Evolutionary conservation across 441 rosid genomes (phyloP), one percentile per base, ranked within the genome.

Genomic region (Manihot esculenta): DNA sequence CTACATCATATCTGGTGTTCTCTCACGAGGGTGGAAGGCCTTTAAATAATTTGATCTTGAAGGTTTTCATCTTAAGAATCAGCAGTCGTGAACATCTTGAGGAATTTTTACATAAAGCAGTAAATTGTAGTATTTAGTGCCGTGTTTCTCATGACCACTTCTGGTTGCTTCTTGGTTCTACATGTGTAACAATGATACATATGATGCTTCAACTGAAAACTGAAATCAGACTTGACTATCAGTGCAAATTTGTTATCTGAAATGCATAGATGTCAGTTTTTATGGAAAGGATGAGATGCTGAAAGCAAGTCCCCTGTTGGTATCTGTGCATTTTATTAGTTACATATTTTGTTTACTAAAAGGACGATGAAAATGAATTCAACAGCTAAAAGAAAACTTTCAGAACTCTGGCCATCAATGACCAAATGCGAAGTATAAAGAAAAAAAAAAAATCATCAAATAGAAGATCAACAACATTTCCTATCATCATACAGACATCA

Each of bases 1-100:
- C 0, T 17, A 33, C 17, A 15, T 30, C 45, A 54, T 53, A 12
- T 30, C 5, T 33, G 10, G 27, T 17, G n/a, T 49, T 49, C 24
- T 47, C 20, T 51, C 60, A 66, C 51, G 21, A 66, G 47, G 50
- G 69, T 49, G 2, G 44, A 62, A 47, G 23, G 30, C 53, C 66
- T 30, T 18, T 5, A 17, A 33, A 65, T 11, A 24, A 9, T 54
- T 14, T 53, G 12, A n/a, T n/a, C n/a, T n/a, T n/a, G n/a, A 38
- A 50, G 26, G 13, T 13, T 50, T 26, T 64, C 42, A 38, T 38
- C 42, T 38, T 38, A 7, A 38, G 8, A 38, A 41, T 17, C 61
- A 68, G 15, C 38, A 13, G 41, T 56, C 48, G n/a, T n/a, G n/a
- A n/a, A 53, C n/a, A 9, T 51, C 8, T 64, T 48, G 15, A 26